Conservation (phyloP, 495 filamentous ascomycete species). For the Aspergillus ostianus region DNA sequence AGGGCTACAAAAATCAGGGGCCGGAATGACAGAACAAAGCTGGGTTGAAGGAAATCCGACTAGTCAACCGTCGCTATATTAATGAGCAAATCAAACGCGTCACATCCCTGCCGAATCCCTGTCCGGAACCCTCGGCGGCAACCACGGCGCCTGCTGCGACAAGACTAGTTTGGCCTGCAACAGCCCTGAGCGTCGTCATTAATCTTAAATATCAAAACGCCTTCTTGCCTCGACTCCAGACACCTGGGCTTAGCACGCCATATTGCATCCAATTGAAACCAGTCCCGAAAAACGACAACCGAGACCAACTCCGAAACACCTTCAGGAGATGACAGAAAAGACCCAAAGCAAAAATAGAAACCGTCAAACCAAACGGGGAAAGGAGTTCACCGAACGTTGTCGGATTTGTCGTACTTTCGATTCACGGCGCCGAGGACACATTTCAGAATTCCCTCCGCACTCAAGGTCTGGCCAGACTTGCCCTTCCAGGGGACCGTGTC, state of each 20-base stretch:
- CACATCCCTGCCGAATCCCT: not conserved
- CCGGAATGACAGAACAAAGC: not conserved
- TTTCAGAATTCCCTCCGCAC: slow-evolving; percentile 76
- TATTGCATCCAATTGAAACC: not conserved
- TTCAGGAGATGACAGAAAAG: not conserved
- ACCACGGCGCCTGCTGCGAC: not conserved
- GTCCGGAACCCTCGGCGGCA: not conserved
- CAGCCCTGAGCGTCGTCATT: not conserved
- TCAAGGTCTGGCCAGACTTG: slow-evolving; percentile 40
- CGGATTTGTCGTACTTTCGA: slow-evolving; percentile 30
- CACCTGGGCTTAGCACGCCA: not conserved
- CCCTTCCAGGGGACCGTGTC: slow-evolving; percentile 81
- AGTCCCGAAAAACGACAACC: not conserved
- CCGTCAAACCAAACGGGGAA: slow-evolving; percentile 18
- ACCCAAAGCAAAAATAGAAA: slow-evolving; percentile 2
- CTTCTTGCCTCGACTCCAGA: not conserved
- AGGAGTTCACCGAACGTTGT: slow-evolving; percentile 17
- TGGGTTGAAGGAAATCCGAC: not conserved
- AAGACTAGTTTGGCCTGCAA: not conserved
- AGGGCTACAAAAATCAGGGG: not conserved
- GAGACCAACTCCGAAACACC: not conserved
- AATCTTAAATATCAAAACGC: not conserved
- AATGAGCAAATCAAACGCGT: not conserved
- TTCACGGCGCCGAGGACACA: slow-evolving; percentile 66
- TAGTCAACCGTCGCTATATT: not conserved